Conservation (phyloP, 1,284 basidiomycete species). For the Xerocomus nothofagi region DNA sequence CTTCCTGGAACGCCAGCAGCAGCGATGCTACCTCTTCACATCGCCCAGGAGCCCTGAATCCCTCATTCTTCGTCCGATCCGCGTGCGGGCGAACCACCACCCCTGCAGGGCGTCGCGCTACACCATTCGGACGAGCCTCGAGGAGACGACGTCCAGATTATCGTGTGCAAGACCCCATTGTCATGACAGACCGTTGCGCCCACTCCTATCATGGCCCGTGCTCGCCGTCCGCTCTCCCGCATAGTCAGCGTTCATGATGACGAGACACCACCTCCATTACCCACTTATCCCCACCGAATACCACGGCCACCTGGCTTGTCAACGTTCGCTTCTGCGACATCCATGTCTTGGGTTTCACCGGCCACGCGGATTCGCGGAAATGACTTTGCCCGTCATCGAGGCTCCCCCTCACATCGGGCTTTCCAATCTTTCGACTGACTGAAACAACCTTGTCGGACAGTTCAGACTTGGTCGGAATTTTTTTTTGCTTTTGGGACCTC, state of each 20-base stretch:
- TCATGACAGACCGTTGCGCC: not conserved
- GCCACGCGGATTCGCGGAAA: slow-evolving; percentile 23
- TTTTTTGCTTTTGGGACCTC: not conserved
- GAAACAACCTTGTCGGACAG: not conserved
- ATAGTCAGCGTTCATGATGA: slow-evolving; percentile 17
- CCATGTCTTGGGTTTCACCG: slow-evolving; percentile 1
- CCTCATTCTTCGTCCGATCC: slow-evolving; percentile 21
- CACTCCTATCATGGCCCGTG: not conserved
- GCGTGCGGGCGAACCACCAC: slow-evolving; percentile 5
- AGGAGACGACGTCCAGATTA: not conserved
- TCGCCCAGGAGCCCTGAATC: slow-evolving; percentile 5
- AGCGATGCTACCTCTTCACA: too few species aligned
- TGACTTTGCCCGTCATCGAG: too few species aligned
- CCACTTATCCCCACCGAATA: slow-evolving; percentile 21
- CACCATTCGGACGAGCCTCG: not conserved
- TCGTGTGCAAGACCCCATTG: not conserved
- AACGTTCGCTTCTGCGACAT: not conserved
- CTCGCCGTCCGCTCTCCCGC: slow-evolving; percentile 8
- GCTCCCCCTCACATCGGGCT: not conserved
- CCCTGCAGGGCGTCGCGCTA: slow-evolving; percentile 5
- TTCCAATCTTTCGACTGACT: not conserved
- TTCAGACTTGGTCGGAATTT: not conserved
- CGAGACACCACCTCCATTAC: slow-evolving; percentile 12
- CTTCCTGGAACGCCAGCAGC: too few species aligned
- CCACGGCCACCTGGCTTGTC: slow-evolving; percentile 5